These are phyloP conservation scores for Hyphochytrium catenoides DNA, from an alignment of 352 stramenopile species.

Conservation along the genomic window DNA sequence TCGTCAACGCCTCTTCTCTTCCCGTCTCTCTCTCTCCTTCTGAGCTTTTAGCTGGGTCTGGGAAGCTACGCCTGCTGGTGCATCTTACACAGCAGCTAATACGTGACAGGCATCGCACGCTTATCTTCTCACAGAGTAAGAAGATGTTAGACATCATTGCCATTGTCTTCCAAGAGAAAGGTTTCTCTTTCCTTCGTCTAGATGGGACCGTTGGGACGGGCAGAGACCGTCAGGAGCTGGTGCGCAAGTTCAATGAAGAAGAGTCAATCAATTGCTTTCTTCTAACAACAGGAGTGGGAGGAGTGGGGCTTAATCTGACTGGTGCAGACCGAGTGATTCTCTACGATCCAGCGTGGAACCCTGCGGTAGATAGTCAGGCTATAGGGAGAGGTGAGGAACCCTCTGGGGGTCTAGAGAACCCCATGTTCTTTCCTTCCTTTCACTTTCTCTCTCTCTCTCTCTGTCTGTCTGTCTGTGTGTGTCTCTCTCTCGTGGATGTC, in stretches of 20 bases:
- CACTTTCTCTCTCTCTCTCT: too few species aligned
- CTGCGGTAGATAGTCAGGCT: conserved; percentile 75
- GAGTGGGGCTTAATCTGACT: conserved; percentile 87
- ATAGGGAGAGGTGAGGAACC: too few species aligned
- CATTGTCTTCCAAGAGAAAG: conserved; percentile 46
- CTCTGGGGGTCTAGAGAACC: too few species aligned
- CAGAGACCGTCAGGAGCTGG: conserved; percentile 65
- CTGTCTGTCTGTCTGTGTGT: too few species aligned
- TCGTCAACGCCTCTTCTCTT: background rate
- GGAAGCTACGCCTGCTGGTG: conserved; percentile 87
- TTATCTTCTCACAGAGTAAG: conserved; percentile 90
- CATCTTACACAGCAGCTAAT: conserved; percentile 87
- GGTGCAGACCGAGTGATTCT: conserved; percentile 87
- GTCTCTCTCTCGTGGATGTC: too few species aligned
- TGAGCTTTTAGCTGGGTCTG: conserved; percentile 37
- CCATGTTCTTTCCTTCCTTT: too few species aligned
- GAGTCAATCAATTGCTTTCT: too few species aligned
- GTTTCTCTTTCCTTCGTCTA: conserved; percentile 76
- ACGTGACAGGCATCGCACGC: conserved; percentile 77
- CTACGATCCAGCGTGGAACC: conserved; percentile 99
- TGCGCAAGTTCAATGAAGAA: conserved; percentile 95
- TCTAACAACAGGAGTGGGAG: conserved; percentile 68
- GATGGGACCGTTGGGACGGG: conserved; percentile 93
- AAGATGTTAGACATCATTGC: conserved; percentile 96
- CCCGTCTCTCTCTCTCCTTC: conserved; percentile 1